A percentile compares a stretch with the other conserved stretches of the same genome.
Evolutionary conservation across 345 rosid genomes (phyloP).

Genomic region (Erodium maritimum): DNA sequence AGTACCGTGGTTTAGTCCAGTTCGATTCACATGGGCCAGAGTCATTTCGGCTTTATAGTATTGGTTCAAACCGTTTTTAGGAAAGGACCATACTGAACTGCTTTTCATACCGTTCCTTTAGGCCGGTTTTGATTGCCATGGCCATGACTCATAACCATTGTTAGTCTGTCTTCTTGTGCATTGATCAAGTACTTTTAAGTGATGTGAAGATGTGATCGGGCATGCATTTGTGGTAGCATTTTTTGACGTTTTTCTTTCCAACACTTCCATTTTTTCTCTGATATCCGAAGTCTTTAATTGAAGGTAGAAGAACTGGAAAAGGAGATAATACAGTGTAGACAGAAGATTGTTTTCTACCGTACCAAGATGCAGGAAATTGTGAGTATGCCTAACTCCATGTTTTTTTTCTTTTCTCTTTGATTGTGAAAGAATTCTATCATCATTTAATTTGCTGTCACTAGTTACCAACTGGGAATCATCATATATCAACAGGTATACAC

Average conservation of each 20-base stretch:
- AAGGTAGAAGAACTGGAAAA: constrained; percentile 91
- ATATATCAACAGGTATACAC: neutral
- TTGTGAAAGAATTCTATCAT: neutral
- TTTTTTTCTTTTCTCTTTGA: neutral
- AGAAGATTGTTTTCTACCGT: constrained; percentile 70
- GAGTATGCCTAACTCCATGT: constrained; percentile 26
- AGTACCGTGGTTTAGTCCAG: too few species aligned
- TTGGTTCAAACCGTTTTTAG: too few species aligned
- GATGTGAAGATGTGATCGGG: neutral
- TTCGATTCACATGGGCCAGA: too few species aligned
- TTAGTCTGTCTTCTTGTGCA: neutral
- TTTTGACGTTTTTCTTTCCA: neutral
- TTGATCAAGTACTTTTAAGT: neutral
- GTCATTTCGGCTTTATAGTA: too few species aligned
- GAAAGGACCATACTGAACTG: too few species aligned
- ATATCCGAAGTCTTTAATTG: constrained; percentile 11
- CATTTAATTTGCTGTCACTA: neutral
- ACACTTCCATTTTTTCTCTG: neutral
- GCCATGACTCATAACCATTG: too few species aligned
- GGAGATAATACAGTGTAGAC: constrained; percentile 66
- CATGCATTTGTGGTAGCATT: neutral
- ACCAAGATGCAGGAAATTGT: constrained; percentile 97
- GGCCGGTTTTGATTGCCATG: too few species aligned
- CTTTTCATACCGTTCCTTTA: too few species aligned
- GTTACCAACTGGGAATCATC: neutral